Base-by-base conservation (phyloP, 2,329 filamentous ascomycete genomes). In the Sporothrix dimorphospora region DNA sequence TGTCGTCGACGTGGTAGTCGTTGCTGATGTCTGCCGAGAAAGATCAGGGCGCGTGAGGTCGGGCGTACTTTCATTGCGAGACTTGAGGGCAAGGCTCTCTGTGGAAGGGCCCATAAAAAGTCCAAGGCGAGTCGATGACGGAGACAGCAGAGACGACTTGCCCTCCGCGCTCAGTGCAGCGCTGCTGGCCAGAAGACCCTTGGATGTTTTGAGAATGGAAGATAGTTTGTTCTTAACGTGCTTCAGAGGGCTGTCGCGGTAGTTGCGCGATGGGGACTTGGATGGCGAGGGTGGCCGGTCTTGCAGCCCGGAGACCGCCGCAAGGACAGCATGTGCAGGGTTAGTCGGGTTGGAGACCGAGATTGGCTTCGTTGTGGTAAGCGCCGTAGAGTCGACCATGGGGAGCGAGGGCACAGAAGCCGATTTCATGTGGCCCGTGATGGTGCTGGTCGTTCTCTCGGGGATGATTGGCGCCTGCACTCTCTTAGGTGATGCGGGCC, bases 201-300 rank as follows among this genome's bases (percentile, higher is more conserved):
- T 95, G 4, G 94, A 96, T 71, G 91, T 92, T 81, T 94, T 94
- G 77, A 98, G 85, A 73, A 97, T 94, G 11, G 94, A 97, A 63
- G 95, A 97, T 65, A 98, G 85, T 79, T 94, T 97, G 78, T 92
- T 93, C 83, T 97, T 98, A 38, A 96, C 94, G 69, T 96, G 94
- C 81, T 94, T 97, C 73, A 98, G 81, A 5, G 94, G 94, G 72
- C 92, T 95, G 76, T 97, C 94, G 8, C 86, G 85, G 76, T 88
- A 84, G 66, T 79, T 83, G 71, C 88, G 82, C 5, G 86, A 84
- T 0, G 88, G 87, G 0, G 89, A 90, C 76, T 89, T 89, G 2
- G 82, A 79, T 75, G 86, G 83, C 80, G 87, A 82, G 80, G 86
- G 76, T 19, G 87, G 78, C 9, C 74, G 77, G 16, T 79, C 71